Evolutionary conservation across 2,329 filamentous ascomycete species (phyloP), one percentile per base, ranked within the genome.

Genomic region (Fusarium duplospermum): DNA sequence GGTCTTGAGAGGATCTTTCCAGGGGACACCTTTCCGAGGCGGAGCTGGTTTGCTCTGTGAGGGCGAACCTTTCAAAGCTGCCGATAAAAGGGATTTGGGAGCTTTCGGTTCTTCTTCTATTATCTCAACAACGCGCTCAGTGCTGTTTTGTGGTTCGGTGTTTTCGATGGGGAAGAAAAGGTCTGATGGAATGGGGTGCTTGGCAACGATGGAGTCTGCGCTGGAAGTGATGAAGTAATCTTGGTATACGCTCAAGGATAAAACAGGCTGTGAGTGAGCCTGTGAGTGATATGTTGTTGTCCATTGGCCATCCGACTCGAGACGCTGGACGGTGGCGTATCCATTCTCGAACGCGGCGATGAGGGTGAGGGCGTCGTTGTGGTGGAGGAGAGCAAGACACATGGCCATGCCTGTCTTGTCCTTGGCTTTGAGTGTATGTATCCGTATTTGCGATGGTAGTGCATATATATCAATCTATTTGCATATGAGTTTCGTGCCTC

Each of bases 321-420:
- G 88, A 33, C 88, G 84, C 73, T 92, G 90, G 1, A 94, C 89
- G 63, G 91, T 90, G 2, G 90, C 91, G 62, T 92, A 88, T 2
- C 96, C 96, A 77, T 94, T 94, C 83, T 99, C 96, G 81, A 96
- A 98, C 13, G 93, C 96, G 3, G 92, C 91, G 11, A 93, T 83
- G 8, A 98, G 85, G 6, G 91, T 89, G 1, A 96, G 83, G 20
- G 82, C 80, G 16, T 81, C 82, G 38, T 84, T 74, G 6, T 85
- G 82, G 69, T 88, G 84, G 67, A 93, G 87, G 4, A 96, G 82
- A 10, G 87, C 84, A 20, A 98, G 83, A 6, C 93, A 91, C 96
- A 98, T 98, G 42, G 94, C 91, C 95, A 98, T 98, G 64, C 94
- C 94, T 78, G 88, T 87, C 76, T 88, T 88, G 52, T 83, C 83